These are phyloP conservation scores for Lodderomyces elongisporus DNA, from an alignment of 1,139 yeast genomes.

Conservation along the genomic window DNA sequence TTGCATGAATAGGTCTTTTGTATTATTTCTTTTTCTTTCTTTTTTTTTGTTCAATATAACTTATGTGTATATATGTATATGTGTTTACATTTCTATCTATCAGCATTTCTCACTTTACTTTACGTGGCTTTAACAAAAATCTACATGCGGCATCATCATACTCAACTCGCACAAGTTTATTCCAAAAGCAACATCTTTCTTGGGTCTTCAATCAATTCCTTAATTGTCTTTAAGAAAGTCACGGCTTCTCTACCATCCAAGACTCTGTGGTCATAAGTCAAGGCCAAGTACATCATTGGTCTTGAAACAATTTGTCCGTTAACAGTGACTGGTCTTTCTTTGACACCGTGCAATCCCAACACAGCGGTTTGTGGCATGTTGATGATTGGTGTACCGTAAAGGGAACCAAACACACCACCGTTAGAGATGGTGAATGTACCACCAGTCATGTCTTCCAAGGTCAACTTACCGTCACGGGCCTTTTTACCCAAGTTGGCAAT, in stretches of 20 bases:
- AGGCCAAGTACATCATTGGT: slow-evolving; percentile 99
- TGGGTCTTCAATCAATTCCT: slow-evolving; percentile 98
- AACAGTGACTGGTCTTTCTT: slow-evolving; percentile 95
- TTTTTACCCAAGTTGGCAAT: slow-evolving; percentile 77
- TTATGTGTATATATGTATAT: too few species aligned
- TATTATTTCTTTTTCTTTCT: background rate
- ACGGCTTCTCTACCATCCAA: slow-evolving; percentile 99
- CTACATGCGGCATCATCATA: too few species aligned
- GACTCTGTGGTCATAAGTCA: slow-evolving; percentile 97
- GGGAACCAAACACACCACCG: slow-evolving; percentile 98
- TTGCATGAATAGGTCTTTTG: too few species aligned
- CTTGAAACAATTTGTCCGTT: slow-evolving; percentile 94
- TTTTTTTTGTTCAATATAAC: background rate
- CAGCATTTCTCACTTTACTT: too few species aligned
- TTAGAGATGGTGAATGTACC: slow-evolving; percentile 98
- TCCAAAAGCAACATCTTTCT: slow-evolving; percentile 88
- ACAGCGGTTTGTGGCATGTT: slow-evolving; percentile 99
- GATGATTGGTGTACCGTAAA: slow-evolving; percentile 97
- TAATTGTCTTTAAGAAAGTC: slow-evolving; percentile 89
- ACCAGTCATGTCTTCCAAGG: slow-evolving; percentile 98
- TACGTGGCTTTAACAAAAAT: too few species aligned
- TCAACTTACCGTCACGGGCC: slow-evolving; percentile 95
- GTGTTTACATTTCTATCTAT: too few species aligned
- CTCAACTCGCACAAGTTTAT: slow-evolving; percentile 18
- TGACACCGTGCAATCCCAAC: slow-evolving; percentile 94